phyloP scores from a whole-genome alignment of 2,329 filamentous ascomycete genomes.

The Polychaeton citri region DNA sequence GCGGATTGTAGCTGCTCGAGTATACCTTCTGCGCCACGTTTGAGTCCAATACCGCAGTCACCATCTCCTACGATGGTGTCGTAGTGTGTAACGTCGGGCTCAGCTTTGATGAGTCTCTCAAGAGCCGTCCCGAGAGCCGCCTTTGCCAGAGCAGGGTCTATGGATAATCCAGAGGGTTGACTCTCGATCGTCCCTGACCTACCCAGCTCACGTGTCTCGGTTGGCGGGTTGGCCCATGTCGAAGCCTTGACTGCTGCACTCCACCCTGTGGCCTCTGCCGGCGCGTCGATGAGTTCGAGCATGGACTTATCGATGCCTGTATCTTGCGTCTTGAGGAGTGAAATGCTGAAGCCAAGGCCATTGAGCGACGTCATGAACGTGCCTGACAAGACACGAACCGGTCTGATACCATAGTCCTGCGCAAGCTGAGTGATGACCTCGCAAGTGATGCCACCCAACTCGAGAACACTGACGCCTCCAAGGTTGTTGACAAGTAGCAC shows the following conservation, averaged over 20 bases:
- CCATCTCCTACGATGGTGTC: conserved; percentile 81
- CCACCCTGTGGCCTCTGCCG: conserved; percentile 56
- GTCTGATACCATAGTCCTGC: conserved; percentile 45
- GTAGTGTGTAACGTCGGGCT: conserved; percentile 52
- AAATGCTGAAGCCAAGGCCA: conserved; percentile 57
- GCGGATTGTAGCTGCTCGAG: conserved; percentile 32
- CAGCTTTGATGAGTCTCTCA: conserved; percentile 48
- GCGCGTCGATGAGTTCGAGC: conserved; percentile 54
- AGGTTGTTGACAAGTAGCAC: conserved; percentile 65
- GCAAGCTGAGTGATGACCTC: conserved; percentile 51
- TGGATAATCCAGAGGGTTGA: conserved; percentile 39
- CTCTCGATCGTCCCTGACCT: conserved; percentile 28
- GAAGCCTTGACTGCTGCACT: conserved; percentile 42
- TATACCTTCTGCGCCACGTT: conserved; percentile 65
- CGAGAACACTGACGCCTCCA: conserved; percentile 58
- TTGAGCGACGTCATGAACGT: conserved; percentile 64
- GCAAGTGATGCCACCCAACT: conserved; percentile 58
- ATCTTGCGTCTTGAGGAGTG: conserved; percentile 49
- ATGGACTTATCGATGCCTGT: conserved; percentile 48
- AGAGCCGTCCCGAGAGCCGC: conserved; percentile 43
- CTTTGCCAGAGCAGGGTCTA: conserved; percentile 39
- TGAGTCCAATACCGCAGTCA: conserved; percentile 76
- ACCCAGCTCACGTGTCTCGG: conserved; percentile 24
- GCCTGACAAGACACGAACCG: conserved; percentile 47
- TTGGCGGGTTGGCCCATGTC: conserved; percentile 40